Percentiles rank a stretch among this genome's conserved stretches.
phyloP scores from a whole-genome alignment of 192 early-diverging fungal genomes.

The Anaeromyces robustus region DNA sequence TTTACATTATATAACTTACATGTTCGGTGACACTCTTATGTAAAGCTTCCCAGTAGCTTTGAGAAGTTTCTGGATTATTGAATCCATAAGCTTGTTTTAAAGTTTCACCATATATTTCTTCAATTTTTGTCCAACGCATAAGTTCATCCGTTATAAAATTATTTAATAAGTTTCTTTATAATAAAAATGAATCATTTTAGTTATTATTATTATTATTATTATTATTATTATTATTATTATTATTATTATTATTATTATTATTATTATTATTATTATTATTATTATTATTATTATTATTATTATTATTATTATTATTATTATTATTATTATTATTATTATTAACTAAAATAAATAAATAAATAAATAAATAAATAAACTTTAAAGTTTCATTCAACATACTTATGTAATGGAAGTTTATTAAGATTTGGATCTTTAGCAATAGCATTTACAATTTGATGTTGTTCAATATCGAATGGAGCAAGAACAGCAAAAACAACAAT shows the following conservation, averaged over 20 bases:
- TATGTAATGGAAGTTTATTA: slow-evolving; percentile 50
- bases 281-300: no score
- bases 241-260: no score
- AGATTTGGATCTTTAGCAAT: slow-evolving; percentile 68
- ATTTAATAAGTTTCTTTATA: slow-evolving; percentile 65
- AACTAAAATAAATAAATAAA: slow-evolving; percentile 3
- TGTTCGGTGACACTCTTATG: slow-evolving; percentile 95
- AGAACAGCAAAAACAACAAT: slow-evolving; percentile 76
- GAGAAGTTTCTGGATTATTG: slow-evolving; percentile 55
- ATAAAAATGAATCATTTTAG: no score
- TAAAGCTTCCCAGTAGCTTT: slow-evolving; percentile 60
- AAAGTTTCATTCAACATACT: slow-evolving; percentile 22
- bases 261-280: no score
- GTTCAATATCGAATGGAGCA: slow-evolving; percentile 89
- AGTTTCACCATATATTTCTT: slow-evolving; percentile 67
- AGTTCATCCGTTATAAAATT: slow-evolving; percentile 84
- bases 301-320: no score
- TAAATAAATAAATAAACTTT: not conserved
- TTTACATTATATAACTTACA: no score
- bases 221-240: no score
- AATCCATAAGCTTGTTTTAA: slow-evolving; percentile 66
- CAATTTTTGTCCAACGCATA: slow-evolving; percentile 88
- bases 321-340: no score
- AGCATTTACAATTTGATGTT: slow-evolving; percentile 82
- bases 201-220: no score